Conservation (phyloP, 257 asterid genomes). For the Knoxia roxburghii region DNA sequence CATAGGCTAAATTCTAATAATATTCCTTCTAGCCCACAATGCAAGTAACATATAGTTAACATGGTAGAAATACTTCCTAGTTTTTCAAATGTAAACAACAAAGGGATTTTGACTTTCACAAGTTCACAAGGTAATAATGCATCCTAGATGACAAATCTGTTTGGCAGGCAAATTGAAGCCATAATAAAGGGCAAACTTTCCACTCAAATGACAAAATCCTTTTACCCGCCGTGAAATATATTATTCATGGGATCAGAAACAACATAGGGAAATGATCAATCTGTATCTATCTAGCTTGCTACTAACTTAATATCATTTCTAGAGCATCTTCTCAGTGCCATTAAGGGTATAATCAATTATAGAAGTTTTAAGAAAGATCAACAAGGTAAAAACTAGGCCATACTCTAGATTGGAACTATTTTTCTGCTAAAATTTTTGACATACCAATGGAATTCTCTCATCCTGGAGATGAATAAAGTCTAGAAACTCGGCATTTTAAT, state of each 20-base stretch:
- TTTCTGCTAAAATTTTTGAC: not conserved
- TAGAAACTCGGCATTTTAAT: not conserved
- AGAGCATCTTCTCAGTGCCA: not conserved
- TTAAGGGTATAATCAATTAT: not conserved
- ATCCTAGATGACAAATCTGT: constrained; percentile 1
- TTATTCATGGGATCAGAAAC: not conserved
- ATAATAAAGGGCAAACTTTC: not conserved
- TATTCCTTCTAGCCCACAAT: not conserved
- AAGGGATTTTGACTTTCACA: not conserved
- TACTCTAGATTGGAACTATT: not conserved
- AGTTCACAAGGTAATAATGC: not conserved
- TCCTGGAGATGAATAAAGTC: not conserved
- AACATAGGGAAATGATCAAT: constrained; percentile 6
- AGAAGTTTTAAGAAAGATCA: not conserved
- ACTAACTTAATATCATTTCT: not conserved
- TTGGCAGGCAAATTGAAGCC: not conserved
- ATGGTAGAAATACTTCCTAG: constrained; percentile 3
- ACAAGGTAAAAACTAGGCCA: not conserved
- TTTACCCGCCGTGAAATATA: not conserved
- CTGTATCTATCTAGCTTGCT: not conserved
- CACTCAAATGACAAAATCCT: not conserved
- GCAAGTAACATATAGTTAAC: not conserved
- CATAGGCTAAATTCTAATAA: constrained; percentile 7
- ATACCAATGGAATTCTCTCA: not conserved
- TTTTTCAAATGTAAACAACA: too few species aligned